Conservation (phyloP, 345 rosid species). For the Physaria fendleri region DNA sequence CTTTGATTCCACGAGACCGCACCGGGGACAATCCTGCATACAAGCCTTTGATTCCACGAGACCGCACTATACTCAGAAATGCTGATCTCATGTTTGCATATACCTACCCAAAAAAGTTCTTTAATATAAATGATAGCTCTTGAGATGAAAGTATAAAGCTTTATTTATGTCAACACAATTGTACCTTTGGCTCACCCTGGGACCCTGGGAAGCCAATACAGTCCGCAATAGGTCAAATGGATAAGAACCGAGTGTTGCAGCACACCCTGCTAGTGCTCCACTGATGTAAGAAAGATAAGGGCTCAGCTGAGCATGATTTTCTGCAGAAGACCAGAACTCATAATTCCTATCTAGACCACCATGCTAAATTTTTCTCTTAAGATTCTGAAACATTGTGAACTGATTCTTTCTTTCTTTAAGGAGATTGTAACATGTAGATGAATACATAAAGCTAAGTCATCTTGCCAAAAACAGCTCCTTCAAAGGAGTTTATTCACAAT, state of each 20-base stretch:
- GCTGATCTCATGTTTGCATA: slow-evolving; percentile 5
- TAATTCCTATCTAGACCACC: neutral
- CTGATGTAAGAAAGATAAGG: slow-evolving; percentile 11
- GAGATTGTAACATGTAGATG: neutral
- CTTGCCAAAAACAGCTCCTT: neutral
- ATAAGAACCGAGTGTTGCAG: neutral
- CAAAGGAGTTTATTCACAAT: neutral
- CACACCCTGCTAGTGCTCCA: slow-evolving; percentile 4
- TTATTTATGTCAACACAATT: too few relatives aligned
- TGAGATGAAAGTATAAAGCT: too few relatives aligned
- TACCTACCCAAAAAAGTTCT: too few relatives aligned
- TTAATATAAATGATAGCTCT: too few relatives aligned
- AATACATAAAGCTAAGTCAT: neutral
- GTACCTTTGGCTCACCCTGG: slow-evolving; percentile 18
- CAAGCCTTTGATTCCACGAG: slow-evolving; percentile 9
- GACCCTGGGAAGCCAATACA: slow-evolving; percentile 6
- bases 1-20: slow-evolving; percentile 4
- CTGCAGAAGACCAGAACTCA: neutral
- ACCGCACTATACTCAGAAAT: neutral
- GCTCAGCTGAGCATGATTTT: slow-evolving; percentile 3
- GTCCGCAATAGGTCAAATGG: slow-evolving; percentile 9
- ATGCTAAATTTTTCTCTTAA: neutral
- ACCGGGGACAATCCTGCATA: slow-evolving; percentile 4
- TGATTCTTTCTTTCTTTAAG: too few relatives aligned
- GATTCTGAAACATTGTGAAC: too few relatives aligned